Percentiles rank a stretch among this genome's conserved stretches.
These are phyloP conservation scores for Daldinia vernicosa DNA, from an alignment of 495 filamentous ascomycete species.

Conservation along the genomic window DNA sequence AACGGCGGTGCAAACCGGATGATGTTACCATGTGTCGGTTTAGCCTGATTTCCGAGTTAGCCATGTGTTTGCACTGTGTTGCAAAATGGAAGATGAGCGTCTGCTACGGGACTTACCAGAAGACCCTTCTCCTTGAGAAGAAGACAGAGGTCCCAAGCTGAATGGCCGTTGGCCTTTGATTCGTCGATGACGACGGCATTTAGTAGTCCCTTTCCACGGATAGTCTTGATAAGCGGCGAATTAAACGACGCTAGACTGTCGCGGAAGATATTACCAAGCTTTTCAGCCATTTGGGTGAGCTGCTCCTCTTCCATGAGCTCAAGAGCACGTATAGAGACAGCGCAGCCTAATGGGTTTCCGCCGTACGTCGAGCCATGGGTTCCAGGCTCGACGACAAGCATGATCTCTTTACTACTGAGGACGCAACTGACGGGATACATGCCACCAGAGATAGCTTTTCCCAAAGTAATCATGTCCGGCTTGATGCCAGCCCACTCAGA, in stretches of 20 bases:
- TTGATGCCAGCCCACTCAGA: slow-evolving; percentile 94
- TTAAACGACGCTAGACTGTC: slow-evolving; percentile 73
- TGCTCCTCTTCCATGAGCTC: slow-evolving; percentile 93
- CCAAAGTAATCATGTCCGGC: slow-evolving; percentile 92
- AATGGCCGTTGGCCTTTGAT: slow-evolving; percentile 79
- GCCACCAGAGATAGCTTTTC: slow-evolving; percentile 97
- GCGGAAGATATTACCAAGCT: slow-evolving; percentile 85
- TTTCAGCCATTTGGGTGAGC: slow-evolving; percentile 82
- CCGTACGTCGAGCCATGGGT: slow-evolving; percentile 98
- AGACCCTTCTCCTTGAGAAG: slow-evolving; percentile 95
- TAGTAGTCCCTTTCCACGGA: slow-evolving; percentile 92
- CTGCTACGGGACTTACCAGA: slow-evolving; percentile 66
- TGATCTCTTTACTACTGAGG: slow-evolving; percentile 86
- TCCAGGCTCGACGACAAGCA: slow-evolving; percentile 96
- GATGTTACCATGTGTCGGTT: slow-evolving; percentile 98
- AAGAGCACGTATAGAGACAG: slow-evolving; percentile 94
- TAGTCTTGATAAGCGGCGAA: slow-evolving; percentile 79
- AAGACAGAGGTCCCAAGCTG: slow-evolving; percentile 97
- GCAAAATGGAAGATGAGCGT: slow-evolving; percentile 15
- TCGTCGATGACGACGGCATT: slow-evolving; percentile 99
- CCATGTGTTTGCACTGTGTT: slow-evolving; percentile 24
- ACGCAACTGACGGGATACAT: slow-evolving; percentile 99
- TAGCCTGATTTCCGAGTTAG: slow-evolving; percentile 72
- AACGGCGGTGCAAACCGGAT: slow-evolving; percentile 92
- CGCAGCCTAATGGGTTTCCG: slow-evolving; percentile 96